Base-by-base conservation (phyloP, 2,329 filamentous ascomycete genomes). In the Cordyceps militaris region DNA sequence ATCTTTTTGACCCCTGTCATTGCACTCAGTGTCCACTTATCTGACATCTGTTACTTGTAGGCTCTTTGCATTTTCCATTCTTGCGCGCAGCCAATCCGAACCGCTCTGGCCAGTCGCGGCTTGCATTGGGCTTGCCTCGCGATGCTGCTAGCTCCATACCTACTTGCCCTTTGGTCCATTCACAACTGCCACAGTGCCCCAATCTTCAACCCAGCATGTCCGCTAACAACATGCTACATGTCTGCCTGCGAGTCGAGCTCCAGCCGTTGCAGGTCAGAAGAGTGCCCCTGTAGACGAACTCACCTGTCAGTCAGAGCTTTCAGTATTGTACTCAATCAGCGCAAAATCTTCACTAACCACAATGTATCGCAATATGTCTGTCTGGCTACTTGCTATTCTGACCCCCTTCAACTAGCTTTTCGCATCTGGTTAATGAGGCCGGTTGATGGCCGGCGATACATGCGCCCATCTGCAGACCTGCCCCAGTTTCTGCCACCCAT, bases 41-140 rank as follows among this genome's bases (percentile, higher is more conserved):
- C 23, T 67, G 56, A 61, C 60, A 63, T 62, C 57, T 64, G 49
- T 46, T 48, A 49, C 53, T 49, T 56, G 53, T 34, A 56, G 43
- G 40, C 19, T 56, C 49, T 40, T 40, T 46, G 43, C 44, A 56
- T 23, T 16, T 40, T 46, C 42, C 21, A 21, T 21, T 28, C 10
- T 32, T 55, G 42, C 44, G 24, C 32, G 23, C 34, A 56, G 24
- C 53, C 53, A 56, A 56, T 56, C 53, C 44, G 23, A 11, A 21
- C 44, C 5, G 16, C 28, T 30, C 36, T 50, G 46, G 9, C 54
- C 54, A 36, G 44, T 19, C 54, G 54, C 54, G 53, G 54, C 54
- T 56, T 56, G 54, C 54, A 56, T 56, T 56, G 34, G 54, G 46
- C 53, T 56, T 38, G 53, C 53, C 42, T 46, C 9, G 43, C 53